These are phyloP conservation scores for Skeletonema grethae DNA, from an alignment of 108 stramenopile genomes.

Conservation along the genomic window DNA sequence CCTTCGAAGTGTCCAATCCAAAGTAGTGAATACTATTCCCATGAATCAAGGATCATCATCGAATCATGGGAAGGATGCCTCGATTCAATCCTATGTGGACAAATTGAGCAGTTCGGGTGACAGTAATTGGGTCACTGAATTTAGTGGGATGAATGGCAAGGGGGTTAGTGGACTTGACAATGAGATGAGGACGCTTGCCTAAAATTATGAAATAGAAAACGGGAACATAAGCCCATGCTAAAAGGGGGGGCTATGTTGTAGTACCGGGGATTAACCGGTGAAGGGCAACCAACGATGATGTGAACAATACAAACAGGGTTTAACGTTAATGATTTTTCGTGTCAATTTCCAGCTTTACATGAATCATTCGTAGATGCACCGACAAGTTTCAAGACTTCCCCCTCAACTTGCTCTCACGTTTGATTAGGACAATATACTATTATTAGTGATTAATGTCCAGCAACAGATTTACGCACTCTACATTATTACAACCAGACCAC, in stretches of 20 bases:
- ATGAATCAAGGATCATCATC: conserved; percentile 38
- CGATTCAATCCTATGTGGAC: conserved; percentile 55
- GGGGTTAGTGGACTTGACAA: conserved; percentile 59
- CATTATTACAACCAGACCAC: too few species aligned
- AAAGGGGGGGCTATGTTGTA: neutral
- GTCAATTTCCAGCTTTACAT: too few species aligned
- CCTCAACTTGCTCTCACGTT: too few species aligned
- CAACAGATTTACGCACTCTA: too few species aligned
- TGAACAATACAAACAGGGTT: too few species aligned
- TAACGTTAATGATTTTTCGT: too few species aligned
- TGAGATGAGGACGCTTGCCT: conserved; percentile 51
- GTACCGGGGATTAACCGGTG: neutral
- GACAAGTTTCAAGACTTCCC: too few species aligned
- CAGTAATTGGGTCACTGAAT: conserved; percentile 57
- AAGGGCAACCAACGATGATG: too few species aligned
- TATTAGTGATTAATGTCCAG: too few species aligned
- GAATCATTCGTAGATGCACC: too few species aligned
- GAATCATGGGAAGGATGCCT: conserved; percentile 36
- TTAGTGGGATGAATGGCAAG: conserved; percentile 58
- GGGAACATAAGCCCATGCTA: too few species aligned
- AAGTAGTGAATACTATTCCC: conserved; percentile 53
- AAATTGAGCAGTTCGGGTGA: conserved; percentile 47
- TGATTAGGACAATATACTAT: too few species aligned
- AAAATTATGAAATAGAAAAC: neutral
- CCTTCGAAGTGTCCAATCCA: conserved; percentile 45